Conservation (phyloP, 192 early-diverging fungal species). For the Coemansia sp. region DNA sequence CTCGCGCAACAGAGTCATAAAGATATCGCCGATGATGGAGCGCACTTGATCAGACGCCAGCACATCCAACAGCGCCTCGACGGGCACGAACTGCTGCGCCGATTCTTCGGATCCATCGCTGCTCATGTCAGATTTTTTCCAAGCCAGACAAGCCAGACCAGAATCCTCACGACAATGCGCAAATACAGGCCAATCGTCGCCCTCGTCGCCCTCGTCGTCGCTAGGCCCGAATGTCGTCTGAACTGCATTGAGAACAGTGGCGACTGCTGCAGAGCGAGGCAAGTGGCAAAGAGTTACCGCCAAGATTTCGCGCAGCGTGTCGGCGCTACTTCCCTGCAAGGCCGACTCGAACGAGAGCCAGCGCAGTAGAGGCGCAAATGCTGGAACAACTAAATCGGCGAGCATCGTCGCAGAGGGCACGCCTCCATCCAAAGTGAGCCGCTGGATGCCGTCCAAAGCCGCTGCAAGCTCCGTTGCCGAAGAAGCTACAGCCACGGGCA, state of each 20-base stretch:
- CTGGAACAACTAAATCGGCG: constrained; percentile 57
- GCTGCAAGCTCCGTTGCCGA: constrained; percentile 40
- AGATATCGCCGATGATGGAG: constrained; percentile 70
- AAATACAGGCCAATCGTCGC: constrained; percentile 37
- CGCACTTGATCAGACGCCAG: constrained; percentile 59
- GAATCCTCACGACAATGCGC: background rate
- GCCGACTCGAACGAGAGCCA: constrained; percentile 57
- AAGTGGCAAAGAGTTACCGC: constrained; percentile 14
- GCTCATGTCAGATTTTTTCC: background rate
- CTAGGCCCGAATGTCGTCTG: constrained; percentile 24
- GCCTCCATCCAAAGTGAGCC: constrained; percentile 62
- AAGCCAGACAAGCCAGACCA: background rate
- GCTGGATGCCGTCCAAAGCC: constrained; percentile 56
- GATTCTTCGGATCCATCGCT: background rate
- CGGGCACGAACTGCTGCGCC: constrained; percentile 58
- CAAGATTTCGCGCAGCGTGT: constrained; percentile 47
- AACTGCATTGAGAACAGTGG: constrained; percentile 27
- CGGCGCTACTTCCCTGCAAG: constrained; percentile 21
- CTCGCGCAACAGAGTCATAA: constrained; percentile 74
- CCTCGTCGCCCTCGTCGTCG: constrained; percentile 8
- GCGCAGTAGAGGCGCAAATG: constrained; percentile 61
- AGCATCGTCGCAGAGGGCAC: constrained; percentile 64
- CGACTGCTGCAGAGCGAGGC: constrained; percentile 21
- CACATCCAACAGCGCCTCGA: constrained; percentile 68
- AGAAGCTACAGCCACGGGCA: background rate